Evolutionary conservation across 257 asterid genomes (phyloP), one percentile per base, ranked within the genome.

Genomic region (Solanum chaucha): DNA sequence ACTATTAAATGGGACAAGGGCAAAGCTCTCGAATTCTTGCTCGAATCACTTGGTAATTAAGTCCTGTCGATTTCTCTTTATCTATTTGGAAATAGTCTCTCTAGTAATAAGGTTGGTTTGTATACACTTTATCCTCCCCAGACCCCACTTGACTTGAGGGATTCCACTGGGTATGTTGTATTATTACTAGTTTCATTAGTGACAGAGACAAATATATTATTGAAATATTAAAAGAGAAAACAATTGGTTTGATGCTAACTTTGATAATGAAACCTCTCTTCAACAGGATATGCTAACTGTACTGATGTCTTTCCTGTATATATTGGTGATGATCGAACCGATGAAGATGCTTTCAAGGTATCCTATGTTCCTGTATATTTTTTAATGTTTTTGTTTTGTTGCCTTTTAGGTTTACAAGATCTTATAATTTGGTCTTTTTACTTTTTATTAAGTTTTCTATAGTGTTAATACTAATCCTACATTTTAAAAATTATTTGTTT

Each of bases 1-100:
- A 93, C 94, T 67, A 95, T 96, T 90, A 95, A 94, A 89, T 96
- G 99, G 99, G 99, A 96, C 95, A 96, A 96, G 82, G 99, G 99
- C 86, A 96, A 95, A 91, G 99, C 99, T 71, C 94, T 96, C 80
- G 98, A 96, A 87, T 96, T 96, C 89, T 92, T 96, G 80, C 85
- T 96, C 38, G 96, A 95, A 89, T 95, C 99, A 40, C 98, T 96
- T 85, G 99, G 99, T 96, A 32, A 32, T 32, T 32, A 85, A 89
- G 96, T 87, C 84, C 28, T 10, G 12, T 10, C 26, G 34, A 19
- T 22, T 51, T 74, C 6, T 48, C 10, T n/a, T 10, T 71, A n/a
- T 85, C 11, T 48, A 15, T 55, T 55, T 26, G 30, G 13, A n/a
- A 46, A 46, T 46, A n/a, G 15, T n/a, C 8, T 64, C 17, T 64